A percentile compares a stretch with the other conserved stretches of the same genome.
These are phyloP conservation scores for Cordyceps farinosa DNA, from an alignment of 2,329 filamentous ascomycete species.

Conservation along the genomic window DNA sequence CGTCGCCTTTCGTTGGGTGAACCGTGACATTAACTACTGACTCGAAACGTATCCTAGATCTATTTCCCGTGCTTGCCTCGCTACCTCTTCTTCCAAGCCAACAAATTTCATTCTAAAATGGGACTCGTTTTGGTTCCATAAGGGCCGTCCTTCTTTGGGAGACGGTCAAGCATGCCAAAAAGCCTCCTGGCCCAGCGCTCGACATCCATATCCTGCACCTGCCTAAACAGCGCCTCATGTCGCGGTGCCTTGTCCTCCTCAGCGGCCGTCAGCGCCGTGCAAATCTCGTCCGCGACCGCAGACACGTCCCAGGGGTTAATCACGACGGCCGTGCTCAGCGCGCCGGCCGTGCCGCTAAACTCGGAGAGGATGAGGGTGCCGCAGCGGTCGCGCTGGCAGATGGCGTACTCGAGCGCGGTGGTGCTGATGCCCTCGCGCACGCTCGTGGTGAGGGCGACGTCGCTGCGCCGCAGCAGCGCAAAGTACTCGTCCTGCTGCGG, in stretches of 20 bases:
- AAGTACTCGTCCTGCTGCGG: slow-evolving; percentile 88
- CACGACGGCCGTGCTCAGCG: slow-evolving; percentile 78
- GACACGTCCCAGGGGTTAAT: slow-evolving; percentile 94
- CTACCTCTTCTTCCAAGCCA: neutral
- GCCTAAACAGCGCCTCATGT: slow-evolving; percentile 42
- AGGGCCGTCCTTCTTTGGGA: neutral
- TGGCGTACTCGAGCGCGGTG: slow-evolving; percentile 87
- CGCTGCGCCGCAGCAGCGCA: slow-evolving; percentile 79
- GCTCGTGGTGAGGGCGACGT: slow-evolving; percentile 91
- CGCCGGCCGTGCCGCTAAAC: slow-evolving; percentile 90
- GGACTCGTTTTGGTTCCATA: neutral
- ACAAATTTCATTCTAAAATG: neutral
- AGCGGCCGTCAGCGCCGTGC: slow-evolving; percentile 75
- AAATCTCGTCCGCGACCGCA: slow-evolving; percentile 78
- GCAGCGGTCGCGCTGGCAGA: slow-evolving; percentile 83
- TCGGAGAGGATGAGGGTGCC: slow-evolving; percentile 91
- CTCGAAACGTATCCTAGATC: neutral
- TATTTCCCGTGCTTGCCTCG: neutral
- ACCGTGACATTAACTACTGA: no score
- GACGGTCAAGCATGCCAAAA: neutral
- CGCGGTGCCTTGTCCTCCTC: slow-evolving; percentile 60
- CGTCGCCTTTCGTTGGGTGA: no score
- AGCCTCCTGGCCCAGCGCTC: slow-evolving; percentile 12
- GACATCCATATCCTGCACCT: slow-evolving; percentile 13
- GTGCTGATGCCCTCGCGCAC: slow-evolving; percentile 98